These are phyloP conservation scores for Piper longum DNA, from an alignment of 164 flowering plant genomes.

Conservation along the genomic window DNA sequence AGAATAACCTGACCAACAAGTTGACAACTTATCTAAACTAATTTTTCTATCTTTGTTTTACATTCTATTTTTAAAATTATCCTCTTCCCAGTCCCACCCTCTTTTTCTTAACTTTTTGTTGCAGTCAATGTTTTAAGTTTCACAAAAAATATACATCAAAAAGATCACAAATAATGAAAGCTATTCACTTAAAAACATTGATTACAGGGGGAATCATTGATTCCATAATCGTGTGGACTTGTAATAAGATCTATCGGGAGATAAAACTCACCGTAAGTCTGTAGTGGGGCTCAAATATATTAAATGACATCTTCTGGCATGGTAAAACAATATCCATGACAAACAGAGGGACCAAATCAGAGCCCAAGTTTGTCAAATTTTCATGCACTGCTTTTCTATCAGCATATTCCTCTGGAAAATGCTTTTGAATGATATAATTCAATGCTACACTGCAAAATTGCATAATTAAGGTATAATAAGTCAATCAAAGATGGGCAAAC, in stretches of 20 bases:
- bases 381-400: slow-evolving; percentile 79
- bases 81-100: too few relatives aligned
- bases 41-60: too few relatives aligned
- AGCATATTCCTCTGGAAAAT: slow-evolving; percentile 83
- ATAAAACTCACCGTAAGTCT: slow-evolving; percentile 75
- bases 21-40: too few relatives aligned
- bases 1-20: too few relatives aligned
- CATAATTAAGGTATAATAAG: not conserved
- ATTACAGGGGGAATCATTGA: too few relatives aligned
- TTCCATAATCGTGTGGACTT: too few relatives aligned
- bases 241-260: not conserved
- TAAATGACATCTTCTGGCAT: slow-evolving; percentile 71
- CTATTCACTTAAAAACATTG: too few relatives aligned
- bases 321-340: slow-evolving; percentile 93
- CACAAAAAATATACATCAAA: too few relatives aligned
- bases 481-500: not conserved
- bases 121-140: too few relatives aligned
- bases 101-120: too few relatives aligned
- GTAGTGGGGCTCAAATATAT: slow-evolving; percentile 96
- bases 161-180: too few relatives aligned
- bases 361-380: slow-evolving; percentile 50
- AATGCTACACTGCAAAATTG: slow-evolving; percentile 62
- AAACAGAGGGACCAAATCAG: slow-evolving; percentile 80
- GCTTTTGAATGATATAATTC: slow-evolving; percentile 83
- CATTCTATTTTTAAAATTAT: too few relatives aligned